phyloP scores from a whole-genome alignment of 768 basidiomycete species.

The Naganishia randhawae region DNA sequence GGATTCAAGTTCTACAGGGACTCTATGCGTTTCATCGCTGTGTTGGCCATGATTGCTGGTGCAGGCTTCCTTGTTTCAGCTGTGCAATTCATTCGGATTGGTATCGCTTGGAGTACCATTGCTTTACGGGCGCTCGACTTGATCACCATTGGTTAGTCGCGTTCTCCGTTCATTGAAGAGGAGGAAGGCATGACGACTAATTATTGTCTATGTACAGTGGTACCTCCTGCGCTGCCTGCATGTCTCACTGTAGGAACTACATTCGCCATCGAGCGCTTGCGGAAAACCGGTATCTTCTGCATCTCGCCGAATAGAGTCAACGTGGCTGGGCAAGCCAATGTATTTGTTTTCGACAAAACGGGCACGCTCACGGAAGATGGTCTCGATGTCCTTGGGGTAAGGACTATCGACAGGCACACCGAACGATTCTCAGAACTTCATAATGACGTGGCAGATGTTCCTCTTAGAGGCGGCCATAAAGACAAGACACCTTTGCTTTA shows the following conservation, averaged over 20 bases:
- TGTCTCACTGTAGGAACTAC: constrained; percentile 96
- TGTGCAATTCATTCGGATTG: constrained; percentile 82
- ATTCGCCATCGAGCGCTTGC: constrained; percentile 83
- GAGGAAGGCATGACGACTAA: background rate
- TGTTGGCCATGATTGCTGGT: constrained; percentile 84
- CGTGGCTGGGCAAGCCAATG: constrained; percentile 89
- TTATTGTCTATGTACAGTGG: constrained; percentile 55
- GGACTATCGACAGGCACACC: constrained; percentile 69
- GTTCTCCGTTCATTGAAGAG: background rate
- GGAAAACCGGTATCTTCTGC: constrained; percentile 84
- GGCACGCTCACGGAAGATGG: constrained; percentile 98
- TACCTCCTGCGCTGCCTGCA: constrained; percentile 93
- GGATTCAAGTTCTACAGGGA: constrained; percentile 91
- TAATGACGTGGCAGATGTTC: constrained; percentile 79
- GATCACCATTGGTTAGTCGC: constrained; percentile 64
- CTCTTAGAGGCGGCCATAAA: constrained; percentile 57
- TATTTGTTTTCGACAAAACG: constrained; percentile 98
- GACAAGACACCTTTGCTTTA: constrained; percentile 80
- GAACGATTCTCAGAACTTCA: constrained; percentile 85
- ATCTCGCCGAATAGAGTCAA: constrained; percentile 95
- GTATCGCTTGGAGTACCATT: constrained; percentile 84
- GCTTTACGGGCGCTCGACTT: constrained; percentile 86
- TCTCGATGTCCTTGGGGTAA: constrained; percentile 89
- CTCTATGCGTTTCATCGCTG: constrained; percentile 68
- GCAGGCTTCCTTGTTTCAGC: constrained; percentile 88